phyloP scores from a whole-genome alignment of 305 asterid species.

The Fraxinus dipetala region DNA sequence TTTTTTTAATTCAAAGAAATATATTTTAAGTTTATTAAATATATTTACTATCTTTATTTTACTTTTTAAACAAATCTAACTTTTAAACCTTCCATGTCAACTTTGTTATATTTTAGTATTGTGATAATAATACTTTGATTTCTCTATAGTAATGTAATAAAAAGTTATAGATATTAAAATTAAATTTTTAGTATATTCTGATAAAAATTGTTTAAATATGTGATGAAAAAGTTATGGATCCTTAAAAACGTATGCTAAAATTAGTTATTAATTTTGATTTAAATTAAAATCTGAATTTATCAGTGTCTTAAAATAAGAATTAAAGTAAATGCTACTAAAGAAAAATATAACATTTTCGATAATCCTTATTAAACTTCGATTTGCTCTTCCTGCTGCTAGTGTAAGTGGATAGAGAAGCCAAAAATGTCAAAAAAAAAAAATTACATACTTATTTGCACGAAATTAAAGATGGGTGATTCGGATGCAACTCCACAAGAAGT shows the following conservation, averaged over 20 bases:
- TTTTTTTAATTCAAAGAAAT: not conserved
- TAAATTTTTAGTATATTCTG: not conserved
- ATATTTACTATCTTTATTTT: not conserved
- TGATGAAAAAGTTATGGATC: not conserved
- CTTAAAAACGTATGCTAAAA: too few relatives aligned
- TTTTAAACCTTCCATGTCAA: not conserved
- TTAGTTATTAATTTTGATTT: too few relatives aligned
- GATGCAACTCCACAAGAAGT: not conserved
- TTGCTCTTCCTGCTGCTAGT: not conserved
- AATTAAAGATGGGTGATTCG: not conserved
- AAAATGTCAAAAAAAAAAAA: not conserved
- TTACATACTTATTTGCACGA: not conserved
- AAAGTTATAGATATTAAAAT: not conserved
- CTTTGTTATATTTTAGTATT: not conserved
- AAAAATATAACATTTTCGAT: not conserved
- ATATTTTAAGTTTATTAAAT: not conserved
- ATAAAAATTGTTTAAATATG: too few relatives aligned
- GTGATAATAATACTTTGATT: not conserved
- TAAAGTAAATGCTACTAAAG: not conserved
- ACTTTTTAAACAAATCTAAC: too few relatives aligned
- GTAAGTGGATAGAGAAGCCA: not conserved
- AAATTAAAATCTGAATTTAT: too few relatives aligned
- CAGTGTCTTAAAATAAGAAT: not conserved
- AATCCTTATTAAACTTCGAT: not conserved
- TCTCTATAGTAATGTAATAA: not conserved